phyloP scores from a whole-genome alignment of 148 eudicot species.

The Chenopodium quinoa region DNA sequence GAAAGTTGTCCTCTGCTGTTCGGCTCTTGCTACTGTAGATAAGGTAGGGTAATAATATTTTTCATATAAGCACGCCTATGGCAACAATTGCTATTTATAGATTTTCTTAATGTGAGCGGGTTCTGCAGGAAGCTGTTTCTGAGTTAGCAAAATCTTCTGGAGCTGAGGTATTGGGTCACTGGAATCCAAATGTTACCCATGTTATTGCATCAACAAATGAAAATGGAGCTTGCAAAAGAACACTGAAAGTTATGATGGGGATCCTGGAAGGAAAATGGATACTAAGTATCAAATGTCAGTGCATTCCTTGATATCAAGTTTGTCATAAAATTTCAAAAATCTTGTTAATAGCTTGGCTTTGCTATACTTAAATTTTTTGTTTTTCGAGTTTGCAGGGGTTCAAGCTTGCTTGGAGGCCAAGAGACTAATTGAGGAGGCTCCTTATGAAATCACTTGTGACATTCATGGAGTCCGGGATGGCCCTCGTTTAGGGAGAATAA shows the following conservation, averaged over 20 bases:
- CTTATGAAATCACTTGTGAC: slow-evolving; percentile 67
- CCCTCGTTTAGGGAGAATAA: slow-evolving; percentile 77
- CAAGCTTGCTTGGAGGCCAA: slow-evolving; percentile 64
- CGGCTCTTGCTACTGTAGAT: slow-evolving; percentile 64
- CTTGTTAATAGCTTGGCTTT: not conserved
- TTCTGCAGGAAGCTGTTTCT: slow-evolving; percentile 64
- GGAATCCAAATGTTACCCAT: slow-evolving; percentile 80
- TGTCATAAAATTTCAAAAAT: not conserved
- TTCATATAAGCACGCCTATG: not conserved
- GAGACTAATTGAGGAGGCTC: slow-evolving; percentile 63
- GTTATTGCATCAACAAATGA: slow-evolving; percentile 75
- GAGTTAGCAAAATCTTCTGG: slow-evolving; percentile 65
- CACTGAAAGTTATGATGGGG: slow-evolving; percentile 90
- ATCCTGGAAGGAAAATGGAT: slow-evolving; percentile 96
- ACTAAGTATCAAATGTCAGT: slow-evolving; percentile 62
- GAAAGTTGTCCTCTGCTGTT: slow-evolving; percentile 76
- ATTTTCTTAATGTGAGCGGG: not conserved
- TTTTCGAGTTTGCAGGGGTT: slow-evolving; percentile 58
- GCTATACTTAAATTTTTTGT: not conserved
- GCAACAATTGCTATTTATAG: not conserved
- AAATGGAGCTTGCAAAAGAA: slow-evolving; percentile 83
- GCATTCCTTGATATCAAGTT: not conserved
- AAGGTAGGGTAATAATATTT: slow-evolving; percentile 41
- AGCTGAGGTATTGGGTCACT: slow-evolving; percentile 44
- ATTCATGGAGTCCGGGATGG: slow-evolving; percentile 76